A percentile compares a stretch with the other conserved stretches of the same genome.
These are phyloP conservation scores for Geotrichum australiense DNA, from an alignment of 1,139 yeast genomes.

Conservation along the genomic window DNA sequence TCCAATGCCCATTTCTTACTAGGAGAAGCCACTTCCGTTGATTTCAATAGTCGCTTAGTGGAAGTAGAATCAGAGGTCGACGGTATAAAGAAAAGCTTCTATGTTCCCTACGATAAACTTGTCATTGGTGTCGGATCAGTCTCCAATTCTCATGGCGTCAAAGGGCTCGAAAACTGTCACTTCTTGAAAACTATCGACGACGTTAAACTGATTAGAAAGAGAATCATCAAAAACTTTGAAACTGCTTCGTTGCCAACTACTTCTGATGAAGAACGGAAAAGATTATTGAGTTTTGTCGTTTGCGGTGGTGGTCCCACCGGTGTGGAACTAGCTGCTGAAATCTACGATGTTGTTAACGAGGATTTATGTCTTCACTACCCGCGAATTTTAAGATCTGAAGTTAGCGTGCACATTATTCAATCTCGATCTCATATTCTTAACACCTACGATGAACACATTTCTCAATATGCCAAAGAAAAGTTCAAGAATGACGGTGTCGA, in stretches of 20 bases:
- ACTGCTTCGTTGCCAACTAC: conserved; percentile 56
- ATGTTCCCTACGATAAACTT: conserved; percentile 57
- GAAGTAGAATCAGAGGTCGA: conserved; percentile 44
- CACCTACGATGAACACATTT: conserved; percentile 54
- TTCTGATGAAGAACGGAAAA: conserved; percentile 50
- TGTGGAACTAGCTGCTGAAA: conserved; percentile 61
- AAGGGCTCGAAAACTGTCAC: conserved; percentile 51
- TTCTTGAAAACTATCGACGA: conserved; percentile 60
- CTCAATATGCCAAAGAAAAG: conserved; percentile 54
- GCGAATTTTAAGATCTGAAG: conserved; percentile 48
- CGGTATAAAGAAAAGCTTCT: conserved; percentile 39
- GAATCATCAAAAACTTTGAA: conserved; percentile 49
- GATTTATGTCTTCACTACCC: conserved; percentile 51
- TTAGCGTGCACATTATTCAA: conserved; percentile 57
- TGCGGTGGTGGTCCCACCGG: conserved; percentile 74
- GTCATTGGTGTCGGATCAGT: conserved; percentile 61
- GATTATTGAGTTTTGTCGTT: conserved; percentile 52
- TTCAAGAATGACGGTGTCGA: conserved; percentile 54
- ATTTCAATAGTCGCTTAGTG: conserved; percentile 45
- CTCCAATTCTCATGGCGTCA: conserved; percentile 59
- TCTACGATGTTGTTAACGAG: conserved; percentile 53
- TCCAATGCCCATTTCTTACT: conserved; percentile 52
- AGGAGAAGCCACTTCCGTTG: conserved; percentile 49
- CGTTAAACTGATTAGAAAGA: conserved; percentile 49
- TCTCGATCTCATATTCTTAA: conserved; percentile 57